Evolutionary conservation across 176 grass and related monocot species (phyloP), one percentile per base, ranked within the genome.

Genomic region (Zoysia pacifica): DNA sequence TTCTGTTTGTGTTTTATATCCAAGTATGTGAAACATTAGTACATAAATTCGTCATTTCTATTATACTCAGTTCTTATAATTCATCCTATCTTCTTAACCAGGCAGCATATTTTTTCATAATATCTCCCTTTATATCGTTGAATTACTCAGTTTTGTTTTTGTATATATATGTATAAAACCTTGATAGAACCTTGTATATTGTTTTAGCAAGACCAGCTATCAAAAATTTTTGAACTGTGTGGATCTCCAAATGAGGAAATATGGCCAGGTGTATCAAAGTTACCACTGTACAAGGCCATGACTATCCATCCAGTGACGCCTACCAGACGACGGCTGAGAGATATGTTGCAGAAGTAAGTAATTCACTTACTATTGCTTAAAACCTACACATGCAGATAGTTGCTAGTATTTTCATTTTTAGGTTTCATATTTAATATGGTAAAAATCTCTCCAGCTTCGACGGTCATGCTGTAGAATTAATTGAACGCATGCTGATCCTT

Each of bases 161-260:
- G 75, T 11, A 54, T 75, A 10, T 74, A 74, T 85, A 43, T 52
- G 74, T 11, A 50, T 65, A 56, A 49, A 79, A 69, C 36, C 38
- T 74, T 74, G 78, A 79, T 42, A 83, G 67, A 72, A 72, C 43
- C 35, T 71, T 73, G 5, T 75, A 59, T 58, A 6, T 75, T 74
- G 13, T 70, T 86, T 74, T 74, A 90, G 91, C 91, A 89, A 86
- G 91, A 90, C 52, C 91, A 93, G 53, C 83, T 93, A 13, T 80
- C 40, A 11, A 93, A 93, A 84, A 93, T 93, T 80, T 93, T 88
- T 80, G 91, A 93, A 79, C 85, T 93, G 2, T 93, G 91, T 86
- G 91, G 91, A 83, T 88, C 76, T 69, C 91, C 91, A 72, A 89
- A 90, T 83, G 91, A 93, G 56, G 88, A 86, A 66, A 88, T 80